Percentiles rank a stretch among this genome's conserved stretches.
phyloP scores from a whole-genome alignment of 2,329 filamentous ascomycete species.

The Phyllosticta ampelicida region DNA sequence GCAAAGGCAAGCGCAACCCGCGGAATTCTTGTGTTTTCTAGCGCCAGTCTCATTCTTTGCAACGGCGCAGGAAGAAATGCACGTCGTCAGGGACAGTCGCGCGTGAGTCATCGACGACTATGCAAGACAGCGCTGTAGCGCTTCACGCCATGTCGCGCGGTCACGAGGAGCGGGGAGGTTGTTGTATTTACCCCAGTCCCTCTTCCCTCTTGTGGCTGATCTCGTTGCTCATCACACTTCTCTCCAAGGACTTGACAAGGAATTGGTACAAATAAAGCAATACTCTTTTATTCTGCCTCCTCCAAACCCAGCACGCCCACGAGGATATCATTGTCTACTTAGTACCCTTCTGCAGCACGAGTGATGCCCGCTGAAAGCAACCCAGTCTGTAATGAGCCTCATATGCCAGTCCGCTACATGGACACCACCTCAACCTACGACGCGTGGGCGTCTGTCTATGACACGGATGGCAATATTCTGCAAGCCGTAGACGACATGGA shows the following conservation, averaged over 20 bases:
- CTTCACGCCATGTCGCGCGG: slow-evolving; percentile 1
- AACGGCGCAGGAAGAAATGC: background rate
- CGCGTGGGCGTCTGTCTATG: slow-evolving; percentile 47
- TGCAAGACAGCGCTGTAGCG: background rate
- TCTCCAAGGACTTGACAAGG: background rate
- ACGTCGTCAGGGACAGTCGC: background rate
- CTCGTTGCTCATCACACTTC: no score
- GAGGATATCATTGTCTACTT: background rate
- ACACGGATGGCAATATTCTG: slow-evolving; percentile 56
- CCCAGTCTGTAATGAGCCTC: background rate
- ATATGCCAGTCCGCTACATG: slow-evolving; percentile 21
- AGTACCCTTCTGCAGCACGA: no score
- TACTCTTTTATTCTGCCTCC: background rate
- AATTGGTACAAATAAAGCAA: background rate
- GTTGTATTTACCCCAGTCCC: background rate
- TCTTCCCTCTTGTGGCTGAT: background rate
- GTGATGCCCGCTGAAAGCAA: background rate
- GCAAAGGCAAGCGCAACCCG: background rate
- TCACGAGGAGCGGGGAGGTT: slow-evolving; percentile 3
- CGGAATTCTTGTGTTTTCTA: background rate
- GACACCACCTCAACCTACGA: slow-evolving; percentile 38
- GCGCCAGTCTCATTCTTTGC: background rate
- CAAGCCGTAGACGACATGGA: slow-evolving; percentile 52
- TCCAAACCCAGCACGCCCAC: background rate
- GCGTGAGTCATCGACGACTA: slow-evolving; percentile 5